Conservation (phyloP, 495 filamentous ascomycete genomes). For the Friedmanniomyces simplex region DNA sequence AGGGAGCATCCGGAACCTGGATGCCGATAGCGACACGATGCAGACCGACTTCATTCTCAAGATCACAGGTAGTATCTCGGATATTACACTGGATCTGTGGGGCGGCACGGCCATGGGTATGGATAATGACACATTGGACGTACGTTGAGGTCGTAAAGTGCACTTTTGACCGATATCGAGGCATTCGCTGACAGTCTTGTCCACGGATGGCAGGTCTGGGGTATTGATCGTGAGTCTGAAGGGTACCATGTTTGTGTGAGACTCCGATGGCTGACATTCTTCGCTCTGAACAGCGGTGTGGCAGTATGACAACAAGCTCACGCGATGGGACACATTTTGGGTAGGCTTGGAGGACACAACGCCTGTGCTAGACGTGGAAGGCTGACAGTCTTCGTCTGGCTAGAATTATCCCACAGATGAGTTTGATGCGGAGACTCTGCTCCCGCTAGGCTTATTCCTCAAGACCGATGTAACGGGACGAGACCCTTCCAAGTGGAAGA, state of each 20-base stretch:
- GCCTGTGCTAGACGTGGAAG: too few species aligned
- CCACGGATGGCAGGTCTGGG: constrained; percentile 23
- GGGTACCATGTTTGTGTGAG: too few species aligned
- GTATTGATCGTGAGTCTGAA: constrained; percentile 27
- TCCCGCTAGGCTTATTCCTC: constrained; percentile 38
- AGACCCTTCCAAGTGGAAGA: constrained; percentile 36
- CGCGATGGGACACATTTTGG: constrained; percentile 37
- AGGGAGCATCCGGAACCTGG: constrained; percentile 32
- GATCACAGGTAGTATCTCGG: constrained; percentile 25
- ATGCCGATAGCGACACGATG: constrained; percentile 26
- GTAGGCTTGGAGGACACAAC: too few species aligned
- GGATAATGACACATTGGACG: constrained; percentile 31
- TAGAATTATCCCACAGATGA: constrained; percentile 24
- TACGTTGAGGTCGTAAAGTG: too few species aligned
- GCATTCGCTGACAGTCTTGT: too few species aligned
- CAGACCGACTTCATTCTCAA: constrained; percentile 23
- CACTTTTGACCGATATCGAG: too few species aligned
- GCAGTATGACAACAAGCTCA: constrained; percentile 35
- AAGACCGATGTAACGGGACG: constrained; percentile 39
- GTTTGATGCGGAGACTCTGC: constrained; percentile 33
- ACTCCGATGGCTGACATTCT: background rate
- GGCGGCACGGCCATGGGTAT: constrained; percentile 25
- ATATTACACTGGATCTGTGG: constrained; percentile 33
- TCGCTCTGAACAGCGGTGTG: constrained; percentile 11
- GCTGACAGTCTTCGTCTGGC: too few species aligned